Base-by-base conservation (phyloP, 164 flowering plant genomes). In the Kalanchoe fedtschenkoi region DNA sequence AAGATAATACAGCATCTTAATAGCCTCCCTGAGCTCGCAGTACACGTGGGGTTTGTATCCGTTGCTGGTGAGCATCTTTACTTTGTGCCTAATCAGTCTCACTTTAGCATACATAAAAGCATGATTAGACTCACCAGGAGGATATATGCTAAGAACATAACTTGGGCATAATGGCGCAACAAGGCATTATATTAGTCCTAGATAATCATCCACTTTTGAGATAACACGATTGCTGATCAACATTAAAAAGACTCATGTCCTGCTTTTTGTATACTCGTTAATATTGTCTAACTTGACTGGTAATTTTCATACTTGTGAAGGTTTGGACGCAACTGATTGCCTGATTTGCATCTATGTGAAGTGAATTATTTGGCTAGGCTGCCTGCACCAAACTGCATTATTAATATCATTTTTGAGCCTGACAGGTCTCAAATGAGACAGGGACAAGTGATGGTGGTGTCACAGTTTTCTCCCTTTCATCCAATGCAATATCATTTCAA, bases 91-190 rank as follows among this genome's bases (percentile, higher is more conserved):
- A 51, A 26, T 51, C 56, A 51, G 56, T 51, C 17, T 51, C 17
- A 51, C 56, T 51, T 51, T 51, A 51, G 56, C 3, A 51, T 51
- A 51, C 56, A 51, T 26, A 51, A 51, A 26, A 51, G 17, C 56
- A 51, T 51, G 16, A 24, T 13, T 26, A 26, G 56, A 26, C 56
- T 24, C 30, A 24, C 6, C 0, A 51, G 14, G 21, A 9, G 17
- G 29, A 21, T 47, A 26, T 51, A 26, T 47, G 54, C 54, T 47
- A 26, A 47, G 28, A 24, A 24, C 54, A 47, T 47, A 21, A 7
- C 22, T 51, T 51, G 30, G 17, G 56, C 32, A 51, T 51, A 6
- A 24, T 24, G 56, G 56, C 17, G 30, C 56, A 51, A 51, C 56
- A 51, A 9, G 32, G 26, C 56, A 51, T 24, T n/a, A 5, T 7